phyloP scores from a whole-genome alignment of 1,284 basidiomycete species.

The Leccinum ponderosum region DNA sequence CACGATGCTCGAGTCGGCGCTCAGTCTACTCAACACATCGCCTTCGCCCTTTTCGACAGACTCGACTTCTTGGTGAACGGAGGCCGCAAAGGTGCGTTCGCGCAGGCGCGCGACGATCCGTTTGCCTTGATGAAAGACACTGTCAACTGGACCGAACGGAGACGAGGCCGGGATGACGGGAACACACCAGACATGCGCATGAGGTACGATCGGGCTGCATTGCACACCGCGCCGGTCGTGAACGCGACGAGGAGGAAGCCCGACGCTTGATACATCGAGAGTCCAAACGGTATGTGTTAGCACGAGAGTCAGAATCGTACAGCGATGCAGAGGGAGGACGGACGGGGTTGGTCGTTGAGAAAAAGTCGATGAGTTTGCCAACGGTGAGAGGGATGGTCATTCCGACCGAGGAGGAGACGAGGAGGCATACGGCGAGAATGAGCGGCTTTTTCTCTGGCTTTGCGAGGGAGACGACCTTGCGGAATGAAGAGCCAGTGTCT shows the following conservation, averaged over 20 bases:
- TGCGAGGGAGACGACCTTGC: slow-evolving; percentile 76
- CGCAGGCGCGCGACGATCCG: slow-evolving; percentile 90
- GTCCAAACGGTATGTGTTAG: not conserved
- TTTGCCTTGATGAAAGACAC: slow-evolving; percentile 55
- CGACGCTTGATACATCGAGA: slow-evolving; percentile 63
- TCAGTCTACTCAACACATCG: slow-evolving; percentile 64
- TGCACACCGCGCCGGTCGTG: slow-evolving; percentile 84
- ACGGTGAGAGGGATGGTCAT: slow-evolving; percentile 91
- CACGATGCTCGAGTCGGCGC: slow-evolving; percentile 91
- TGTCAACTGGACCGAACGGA: not conserved
- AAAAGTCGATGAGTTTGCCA: slow-evolving; percentile 91
- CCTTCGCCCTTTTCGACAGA: slow-evolving; percentile 93
- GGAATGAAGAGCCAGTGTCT: slow-evolving; percentile 57
- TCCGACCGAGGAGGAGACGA: slow-evolving; percentile 78
- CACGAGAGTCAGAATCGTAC: not conserved
- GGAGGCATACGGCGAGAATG: slow-evolving; percentile 63
- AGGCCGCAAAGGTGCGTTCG: slow-evolving; percentile 79
- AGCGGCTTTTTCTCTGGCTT: slow-evolving; percentile 78
- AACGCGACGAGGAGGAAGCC: slow-evolving; percentile 77
- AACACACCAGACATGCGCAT: slow-evolving; percentile 79
- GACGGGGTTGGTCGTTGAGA: slow-evolving; percentile 71
- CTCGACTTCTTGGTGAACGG: slow-evolving; percentile 88
- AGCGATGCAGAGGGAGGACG: slow-evolving; percentile 27
- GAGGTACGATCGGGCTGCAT: slow-evolving; percentile 84
- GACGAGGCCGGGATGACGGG: not conserved